A percentile compares a stretch with the other conserved stretches of the same genome.
Conservation (phyloP, 148 eudicot species). For the Vaccinium corymbosum region DNA sequence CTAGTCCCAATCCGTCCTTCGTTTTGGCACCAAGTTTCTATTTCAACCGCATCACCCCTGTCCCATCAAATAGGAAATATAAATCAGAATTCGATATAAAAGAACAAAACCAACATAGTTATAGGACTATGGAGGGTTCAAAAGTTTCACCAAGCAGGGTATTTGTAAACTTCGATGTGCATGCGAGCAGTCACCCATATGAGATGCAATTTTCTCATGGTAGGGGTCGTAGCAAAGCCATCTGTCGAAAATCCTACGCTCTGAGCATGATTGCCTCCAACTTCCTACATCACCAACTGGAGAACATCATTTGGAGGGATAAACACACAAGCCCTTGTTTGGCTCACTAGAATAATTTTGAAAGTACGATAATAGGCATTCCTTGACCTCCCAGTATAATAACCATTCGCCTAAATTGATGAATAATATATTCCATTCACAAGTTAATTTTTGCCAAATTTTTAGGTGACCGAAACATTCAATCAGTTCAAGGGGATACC, state of each 20-base stretch:
- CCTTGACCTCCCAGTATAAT: neutral
- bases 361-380: neutral
- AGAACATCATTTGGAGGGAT: neutral
- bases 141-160: constrained; percentile 71
- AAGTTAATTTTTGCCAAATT: neutral
- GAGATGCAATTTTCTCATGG: constrained; percentile 88
- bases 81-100: constrained; percentile 11
- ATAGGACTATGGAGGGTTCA: neutral
- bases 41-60: constrained; percentile 95
- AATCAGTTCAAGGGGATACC: neutral
- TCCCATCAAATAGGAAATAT: constrained; percentile 9
- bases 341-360: neutral
- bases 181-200: constrained; percentile 99
- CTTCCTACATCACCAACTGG: constrained; percentile 61
- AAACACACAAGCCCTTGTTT: neutral
- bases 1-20: constrained; percentile 93
- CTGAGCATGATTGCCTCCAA: constrained; percentile 96
- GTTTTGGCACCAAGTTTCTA: constrained; percentile 97
- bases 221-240: constrained; percentile 92
- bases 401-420: neutral
- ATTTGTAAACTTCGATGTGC: constrained; percentile 92
- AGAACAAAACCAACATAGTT: neutral
- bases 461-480: neutral
- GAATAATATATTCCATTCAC: neutral
- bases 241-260: constrained; percentile 93